Base-by-base conservation (phyloP, 768 basidiomycete genomes). In the Lactifluus pinguis region DNA sequence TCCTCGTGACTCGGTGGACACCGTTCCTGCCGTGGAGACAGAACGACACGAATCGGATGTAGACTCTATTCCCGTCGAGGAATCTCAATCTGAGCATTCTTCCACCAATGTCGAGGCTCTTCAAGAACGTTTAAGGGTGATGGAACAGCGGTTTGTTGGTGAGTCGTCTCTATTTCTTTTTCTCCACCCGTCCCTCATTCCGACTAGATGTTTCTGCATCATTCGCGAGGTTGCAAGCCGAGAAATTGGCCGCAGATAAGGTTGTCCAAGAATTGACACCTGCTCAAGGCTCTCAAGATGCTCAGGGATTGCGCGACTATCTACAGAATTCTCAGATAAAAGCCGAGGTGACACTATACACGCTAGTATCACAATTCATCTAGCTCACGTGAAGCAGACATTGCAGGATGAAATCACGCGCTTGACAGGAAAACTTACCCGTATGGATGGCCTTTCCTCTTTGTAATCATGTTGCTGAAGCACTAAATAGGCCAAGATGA, bases 71-170 rank as follows among this genome's bases (percentile, higher is more conserved):
- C 38, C 29, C 30, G 25, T 19, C 6, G 38, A 57, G 17, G n/a
- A 21, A 32, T 14, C 45, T 21, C 55, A 57, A 39, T 21, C 44
- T 17, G 47, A 47, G 11, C 42, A 42, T n/a, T 60, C 61, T 42
- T 55, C 59, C 3, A 36, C 21, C 9, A 73, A 77, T 59, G 72
- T 87, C 6, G 88, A 89, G 56, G 75, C 73, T 38, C 72, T 92
- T 55, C 86, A 83, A 68, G 78, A 84, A 62, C 79, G 83, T 47
- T 73, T 93, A 59, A 84, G 80, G 68, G 75, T 86, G 41, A 79
- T 91, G 2, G 89, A 92, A 66, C 83, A 89, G 69, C 79, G 85
- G n/a, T 91, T 92, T 68, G 66, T 83, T 63, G 89, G 90, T 86
- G 69, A 62, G 71, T 57, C 4, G 44, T 25, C 30, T 49, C 41